Evolutionary conservation across 768 basidiomycete species (phyloP), one percentile per base, ranked within the genome.

Genomic region (Boletus pseudopeckii): DNA sequence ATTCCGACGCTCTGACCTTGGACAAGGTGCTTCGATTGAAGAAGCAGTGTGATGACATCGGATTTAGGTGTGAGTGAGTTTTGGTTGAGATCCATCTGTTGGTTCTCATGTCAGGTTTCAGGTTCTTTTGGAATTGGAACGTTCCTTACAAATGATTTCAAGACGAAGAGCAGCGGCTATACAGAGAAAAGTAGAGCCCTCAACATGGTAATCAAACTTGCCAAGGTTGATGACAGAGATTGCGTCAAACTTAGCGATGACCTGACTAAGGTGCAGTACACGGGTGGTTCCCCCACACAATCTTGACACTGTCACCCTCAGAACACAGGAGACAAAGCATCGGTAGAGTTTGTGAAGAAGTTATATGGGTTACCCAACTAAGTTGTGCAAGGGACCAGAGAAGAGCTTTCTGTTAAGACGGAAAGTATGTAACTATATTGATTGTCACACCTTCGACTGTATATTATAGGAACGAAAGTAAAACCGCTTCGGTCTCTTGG

Each of bases 181-280:
- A 64, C 61, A 67, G 80, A 81, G 64, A 83, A 82, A 71, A 92
- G 88, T 73, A 88, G 83, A 64, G 81, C 92, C 20, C 69, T 97
- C 57, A 97, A 96, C 65, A 98, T 98, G 66, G 96, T 99, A 45
- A 94, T 98, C 73, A 98, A 98, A 65, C 76, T 99, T 9, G 80
- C 82, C 37, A 79, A 82, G 42, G 85, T 97, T 13, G 76, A 90
- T 62, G 80, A 79, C 10, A 76, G 76, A 52, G 83, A 85, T 2
- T 96, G 93, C 59, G 83, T 98, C 60, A 98, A 99, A 73, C 83
- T 99, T 61, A 94, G 92, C 51, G 97, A 98, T 69, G 95, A 98
- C 64, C 66, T 86, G 50, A 86, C 76, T 9, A 99, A 98, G 82
- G 86, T 84, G 34, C 17, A 43, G 34, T 20, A 3, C 26, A 28